Base-by-base conservation (phyloP, 1,284 basidiomycete species). In the Ceratobasidium papillatum region DNA sequence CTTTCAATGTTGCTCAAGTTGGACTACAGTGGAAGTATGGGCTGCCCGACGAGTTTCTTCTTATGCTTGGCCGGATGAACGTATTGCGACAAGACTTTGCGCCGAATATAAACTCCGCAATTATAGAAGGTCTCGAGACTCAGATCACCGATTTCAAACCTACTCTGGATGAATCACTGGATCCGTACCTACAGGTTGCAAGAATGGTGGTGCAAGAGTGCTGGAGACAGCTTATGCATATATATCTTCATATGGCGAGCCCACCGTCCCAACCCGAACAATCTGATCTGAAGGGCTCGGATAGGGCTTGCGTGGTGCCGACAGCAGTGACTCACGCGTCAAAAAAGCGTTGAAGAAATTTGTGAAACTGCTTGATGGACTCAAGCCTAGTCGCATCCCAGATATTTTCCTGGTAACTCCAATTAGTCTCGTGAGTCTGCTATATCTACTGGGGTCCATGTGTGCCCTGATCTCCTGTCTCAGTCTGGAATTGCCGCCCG, bases 171-270 rank as follows among this genome's bases (percentile, higher is more conserved):
- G 22, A 36, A 30, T 69, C 66, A 2, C 14, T 11, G 2, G 34
- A 69, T 27, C 27, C 66, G 14, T 58, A 32, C 27, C 45, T 69
- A 25, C 27, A 51, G 2, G 38, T 69, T 17, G 66, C 52, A 25
- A 52, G 66, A 11, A 3, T 58, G 12, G 30, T 54, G 34, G 66
- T 69, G 5, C 66, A 69, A 54, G 66, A 69, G 52, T 58, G 49
- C 14, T 69, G 66, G 66, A 19, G 66, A 25, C 66, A 61, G 25
- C 19, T 32, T 25, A 22, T 43, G 11, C 58, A 43, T 32, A 69
- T 56, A 22, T 69, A 43, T 25, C 59, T 61, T 36, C 41, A 61
- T 12, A 61, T 61, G 59, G 59, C 41, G 34, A 25, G 59, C 22
- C 9, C 22, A 25, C 19, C 19, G 38, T 22, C 19, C 1, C 41